phyloP scores from a whole-genome alignment of 2,329 filamentous ascomycete genomes.

The Exophiala viscosa region DNA sequence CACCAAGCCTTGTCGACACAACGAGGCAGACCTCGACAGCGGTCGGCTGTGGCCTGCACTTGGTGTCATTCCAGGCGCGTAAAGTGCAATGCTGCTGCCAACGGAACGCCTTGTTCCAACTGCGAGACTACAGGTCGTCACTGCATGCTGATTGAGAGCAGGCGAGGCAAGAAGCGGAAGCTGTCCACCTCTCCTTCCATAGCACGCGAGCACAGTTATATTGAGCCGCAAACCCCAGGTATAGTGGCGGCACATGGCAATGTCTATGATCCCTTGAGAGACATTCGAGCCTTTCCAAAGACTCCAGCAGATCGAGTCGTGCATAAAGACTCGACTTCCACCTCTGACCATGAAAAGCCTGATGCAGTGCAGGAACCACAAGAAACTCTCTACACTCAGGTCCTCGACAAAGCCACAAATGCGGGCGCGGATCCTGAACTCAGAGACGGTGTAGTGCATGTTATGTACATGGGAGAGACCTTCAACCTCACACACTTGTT shows the following conservation, averaged over 20 bases:
- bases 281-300: constrained; percentile 7
- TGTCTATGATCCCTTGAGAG: constrained; percentile 19
- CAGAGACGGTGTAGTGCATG: constrained; percentile 20
- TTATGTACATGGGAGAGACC: constrained; percentile 21
- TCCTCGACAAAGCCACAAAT: constrained; percentile 19
- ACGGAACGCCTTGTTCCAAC: constrained; percentile 28
- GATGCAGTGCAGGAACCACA: constrained; percentile 14
- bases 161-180: constrained; percentile 28
- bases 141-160: constrained; percentile 29
- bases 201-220: constrained; percentile 4
- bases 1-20: constrained; percentile 18
- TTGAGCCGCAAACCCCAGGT: constrained; percentile 3
- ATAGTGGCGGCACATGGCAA: constrained; percentile 5
- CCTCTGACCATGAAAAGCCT: constrained; percentile 10
- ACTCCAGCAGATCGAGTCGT: neutral
- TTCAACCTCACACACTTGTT: constrained; percentile 26
- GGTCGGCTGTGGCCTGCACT: constrained; percentile 28
- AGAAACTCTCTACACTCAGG: constrained; percentile 19
- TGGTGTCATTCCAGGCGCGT: constrained; percentile 29
- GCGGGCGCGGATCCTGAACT: constrained; percentile 3
- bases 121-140: constrained; percentile 22
- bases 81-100: constrained; percentile 28
- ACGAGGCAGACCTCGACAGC: constrained; percentile 19
- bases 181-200: constrained; percentile 11
- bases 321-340: constrained; percentile 2